A percentile compares a stretch with the other conserved stretches of the same genome.
phyloP scores from a whole-genome alignment of 805 yeast species.

The Priceomyces melissophilus region DNA sequence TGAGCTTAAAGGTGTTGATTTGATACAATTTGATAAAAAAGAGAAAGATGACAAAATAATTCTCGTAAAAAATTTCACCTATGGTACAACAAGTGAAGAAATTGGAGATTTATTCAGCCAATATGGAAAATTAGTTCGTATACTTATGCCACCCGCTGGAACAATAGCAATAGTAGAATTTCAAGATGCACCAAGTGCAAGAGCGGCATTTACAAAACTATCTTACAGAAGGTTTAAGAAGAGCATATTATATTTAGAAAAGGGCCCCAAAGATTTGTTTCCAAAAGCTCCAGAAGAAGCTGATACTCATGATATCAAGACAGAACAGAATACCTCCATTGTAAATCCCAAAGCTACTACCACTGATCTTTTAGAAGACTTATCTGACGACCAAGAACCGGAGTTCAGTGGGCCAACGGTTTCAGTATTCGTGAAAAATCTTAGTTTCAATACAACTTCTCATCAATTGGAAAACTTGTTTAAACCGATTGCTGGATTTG shows the following conservation, averaged over 20 bases:
- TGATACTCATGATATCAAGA: constrained; percentile 3
- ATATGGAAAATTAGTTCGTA: constrained; percentile 74
- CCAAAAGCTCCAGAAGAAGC: constrained; percentile 41
- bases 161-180: constrained; percentile 93
- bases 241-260: constrained; percentile 83
- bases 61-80: constrained; percentile 87
- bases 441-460: constrained; percentile 77
- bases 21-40: constrained; percentile 59
- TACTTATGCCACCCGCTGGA: constrained; percentile 94
- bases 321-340: constrained; percentile 29
- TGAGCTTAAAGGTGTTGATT: constrained; percentile 80
- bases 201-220: constrained; percentile 83
- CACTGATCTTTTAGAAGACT: constrained; percentile 40
- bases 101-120: constrained; percentile 76
- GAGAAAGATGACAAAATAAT: constrained; percentile 80
- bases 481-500: constrained; percentile 72
- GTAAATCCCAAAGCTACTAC: constrained; percentile 46
- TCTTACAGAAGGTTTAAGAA: constrained; percentile 87
- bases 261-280: constrained; percentile 86
- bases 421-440: constrained; percentile 87
- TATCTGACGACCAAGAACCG: constrained; percentile 35
- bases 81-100: constrained; percentile 77
- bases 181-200: constrained; percentile 75
- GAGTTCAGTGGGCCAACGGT: constrained; percentile 68
- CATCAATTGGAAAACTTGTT: constrained; percentile 57